A percentile compares a stretch with the other conserved stretches of the same genome.
Conservation (phyloP, 768 basidiomycete species). For the Russula earlei region DNA sequence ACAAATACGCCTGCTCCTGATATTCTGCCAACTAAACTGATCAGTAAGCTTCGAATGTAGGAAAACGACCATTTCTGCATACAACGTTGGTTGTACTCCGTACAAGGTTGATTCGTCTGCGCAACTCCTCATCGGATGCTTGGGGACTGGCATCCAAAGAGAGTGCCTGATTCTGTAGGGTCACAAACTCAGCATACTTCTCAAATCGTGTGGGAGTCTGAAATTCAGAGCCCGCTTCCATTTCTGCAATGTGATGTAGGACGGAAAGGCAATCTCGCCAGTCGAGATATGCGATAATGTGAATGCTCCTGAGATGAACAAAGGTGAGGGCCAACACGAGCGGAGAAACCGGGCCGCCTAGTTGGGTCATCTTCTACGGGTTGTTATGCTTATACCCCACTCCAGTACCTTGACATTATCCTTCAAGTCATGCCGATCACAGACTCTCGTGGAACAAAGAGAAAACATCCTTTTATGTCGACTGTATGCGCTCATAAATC, state of each 20-base stretch:
- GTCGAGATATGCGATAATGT: not conserved
- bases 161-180: conserved; percentile 42
- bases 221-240: conserved; percentile 35
- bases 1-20: conserved; percentile 86
- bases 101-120: conserved; percentile 3
- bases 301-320: too few species aligned
- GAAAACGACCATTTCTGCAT: not conserved
- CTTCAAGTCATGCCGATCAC: not conserved
- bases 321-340: too few species aligned
- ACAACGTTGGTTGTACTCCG: conserved; percentile 7
- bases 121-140: conserved; percentile 23
- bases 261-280: not conserved
- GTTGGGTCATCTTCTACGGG: too few species aligned
- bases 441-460: conserved; percentile 8
- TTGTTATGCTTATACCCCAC: too few species aligned
- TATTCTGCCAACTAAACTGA: conserved; percentile 66
- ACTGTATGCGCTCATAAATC: not conserved
- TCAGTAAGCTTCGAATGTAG: not conserved
- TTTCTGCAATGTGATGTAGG: not conserved
- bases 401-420: too few species aligned
- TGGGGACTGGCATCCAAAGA: conserved; percentile 36
- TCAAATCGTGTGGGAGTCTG: conserved; percentile 48
- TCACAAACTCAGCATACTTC: conserved; percentile 45
- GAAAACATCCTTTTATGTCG: not conserved
- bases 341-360: too few species aligned